Evolutionary conservation across 2,329 filamentous ascomycete genomes (phyloP).

Genomic region (Phyllosticta ampelicida): DNA sequence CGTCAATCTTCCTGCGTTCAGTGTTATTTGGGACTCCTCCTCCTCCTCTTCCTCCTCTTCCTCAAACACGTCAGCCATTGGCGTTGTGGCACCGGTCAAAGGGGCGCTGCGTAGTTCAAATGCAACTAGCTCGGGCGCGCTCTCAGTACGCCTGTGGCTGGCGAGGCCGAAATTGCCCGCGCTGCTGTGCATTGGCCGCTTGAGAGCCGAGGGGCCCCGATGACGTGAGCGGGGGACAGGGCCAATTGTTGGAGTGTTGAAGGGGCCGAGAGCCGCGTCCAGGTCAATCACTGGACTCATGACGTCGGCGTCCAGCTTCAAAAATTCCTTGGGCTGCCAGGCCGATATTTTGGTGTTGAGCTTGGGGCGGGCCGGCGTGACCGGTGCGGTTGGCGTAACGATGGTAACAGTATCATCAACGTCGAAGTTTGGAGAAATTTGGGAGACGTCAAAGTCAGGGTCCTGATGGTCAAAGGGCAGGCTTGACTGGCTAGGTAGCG

Average conservation of each 20-base stretch:
- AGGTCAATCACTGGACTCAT: constrained; percentile 81
- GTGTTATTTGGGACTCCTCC: constrained; percentile 21
- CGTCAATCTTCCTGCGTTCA: neutral
- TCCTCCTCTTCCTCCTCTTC: constrained; percentile 62
- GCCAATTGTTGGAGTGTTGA: constrained; percentile 66
- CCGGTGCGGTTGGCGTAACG: constrained; percentile 23
- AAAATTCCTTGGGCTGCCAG: constrained; percentile 27
- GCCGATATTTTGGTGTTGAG: constrained; percentile 25
- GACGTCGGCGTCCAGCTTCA: constrained; percentile 42
- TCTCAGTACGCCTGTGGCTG: constrained; percentile 69
- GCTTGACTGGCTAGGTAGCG: constrained; percentile 11
- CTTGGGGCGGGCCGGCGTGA: constrained; percentile 16
- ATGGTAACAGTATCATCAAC: constrained; percentile 33
- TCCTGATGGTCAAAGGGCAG: constrained; percentile 20
- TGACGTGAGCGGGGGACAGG: constrained; percentile 47
- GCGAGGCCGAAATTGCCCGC: constrained; percentile 60
- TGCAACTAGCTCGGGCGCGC: constrained; percentile 66
- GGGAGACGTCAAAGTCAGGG: constrained; percentile 20
- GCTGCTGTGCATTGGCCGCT: constrained; percentile 66
- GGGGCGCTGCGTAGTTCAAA: constrained; percentile 48
- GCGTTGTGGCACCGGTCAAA: constrained; percentile 49
- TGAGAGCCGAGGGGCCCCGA: constrained; percentile 32
- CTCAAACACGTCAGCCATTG: constrained; percentile 77
- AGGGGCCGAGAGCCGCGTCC: constrained; percentile 84
- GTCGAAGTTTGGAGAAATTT: constrained; percentile 31